Conservation (phyloP, 2,329 filamentous ascomycete genomes). For the Clathrospora elynae region DNA sequence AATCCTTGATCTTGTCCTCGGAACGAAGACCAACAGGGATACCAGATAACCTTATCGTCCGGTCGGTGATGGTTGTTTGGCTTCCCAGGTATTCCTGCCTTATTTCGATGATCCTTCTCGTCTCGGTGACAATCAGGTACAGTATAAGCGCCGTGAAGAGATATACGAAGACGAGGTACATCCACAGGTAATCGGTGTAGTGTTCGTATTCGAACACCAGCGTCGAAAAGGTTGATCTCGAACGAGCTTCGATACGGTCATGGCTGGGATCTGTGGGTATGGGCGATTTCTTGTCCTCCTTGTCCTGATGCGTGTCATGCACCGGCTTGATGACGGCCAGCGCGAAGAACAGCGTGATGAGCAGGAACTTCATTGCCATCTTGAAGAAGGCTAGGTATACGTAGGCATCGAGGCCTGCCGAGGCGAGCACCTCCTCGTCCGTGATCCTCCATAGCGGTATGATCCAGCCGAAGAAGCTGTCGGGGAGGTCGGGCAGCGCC, state of each 20-base stretch:
- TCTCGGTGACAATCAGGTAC: slow-evolving; percentile 82
- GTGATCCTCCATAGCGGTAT: slow-evolving; percentile 80
- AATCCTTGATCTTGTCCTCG: slow-evolving; percentile 80
- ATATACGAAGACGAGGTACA: slow-evolving; percentile 93
- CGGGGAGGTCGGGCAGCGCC: slow-evolving; percentile 76
- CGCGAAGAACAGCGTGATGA: slow-evolving; percentile 80
- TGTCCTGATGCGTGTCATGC: slow-evolving; percentile 67
- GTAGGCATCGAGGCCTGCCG: slow-evolving; percentile 91
- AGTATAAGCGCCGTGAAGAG: slow-evolving; percentile 83
- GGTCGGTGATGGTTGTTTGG: slow-evolving; percentile 93
- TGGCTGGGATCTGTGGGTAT: slow-evolving; percentile 19
- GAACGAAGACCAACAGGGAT: slow-evolving; percentile 80
- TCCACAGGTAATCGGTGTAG: slow-evolving; percentile 75
- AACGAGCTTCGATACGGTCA: slow-evolving; percentile 28
- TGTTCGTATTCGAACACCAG: slow-evolving; percentile 45
- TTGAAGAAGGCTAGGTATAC: slow-evolving; percentile 97
- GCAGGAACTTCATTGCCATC: slow-evolving; percentile 85
- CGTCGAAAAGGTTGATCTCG: slow-evolving; percentile 23
- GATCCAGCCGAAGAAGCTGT: slow-evolving; percentile 92
- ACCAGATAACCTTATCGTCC: slow-evolving; percentile 88
- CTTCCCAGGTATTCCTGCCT: slow-evolving; percentile 90
- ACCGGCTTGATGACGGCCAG: slow-evolving; percentile 82
- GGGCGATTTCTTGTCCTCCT: slow-evolving; percentile 38
- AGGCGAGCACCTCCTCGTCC: slow-evolving; percentile 86
- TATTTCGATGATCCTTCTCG: slow-evolving; percentile 80